phyloP scores from a whole-genome alignment of 2,329 filamentous ascomycete genomes.

The Gaeumannomyces tritici region DNA sequence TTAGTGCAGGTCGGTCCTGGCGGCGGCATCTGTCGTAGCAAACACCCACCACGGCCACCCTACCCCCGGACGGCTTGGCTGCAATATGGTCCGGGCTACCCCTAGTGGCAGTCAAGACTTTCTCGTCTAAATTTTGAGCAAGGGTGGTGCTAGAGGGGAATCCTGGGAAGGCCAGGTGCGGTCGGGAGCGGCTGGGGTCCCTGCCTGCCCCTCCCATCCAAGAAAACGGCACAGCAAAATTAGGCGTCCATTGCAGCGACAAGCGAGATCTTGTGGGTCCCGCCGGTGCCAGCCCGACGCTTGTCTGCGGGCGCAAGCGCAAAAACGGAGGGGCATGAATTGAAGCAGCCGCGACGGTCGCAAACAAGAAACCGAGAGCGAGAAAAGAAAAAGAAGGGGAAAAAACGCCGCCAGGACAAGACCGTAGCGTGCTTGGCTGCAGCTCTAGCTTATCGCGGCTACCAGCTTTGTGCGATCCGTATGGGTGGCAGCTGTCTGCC shows the following conservation, averaged over 20 bases:
- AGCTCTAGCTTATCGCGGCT: not conserved
- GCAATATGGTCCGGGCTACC: not conserved
- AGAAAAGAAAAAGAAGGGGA: not conserved
- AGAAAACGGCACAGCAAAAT: not conserved
- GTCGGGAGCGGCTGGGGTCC: not conserved
- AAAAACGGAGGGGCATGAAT: not conserved
- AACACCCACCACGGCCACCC: too few relatives aligned
- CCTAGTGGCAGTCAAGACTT: not conserved
- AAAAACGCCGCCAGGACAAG: not conserved
- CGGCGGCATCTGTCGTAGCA: too few relatives aligned
- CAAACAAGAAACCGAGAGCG: not conserved
- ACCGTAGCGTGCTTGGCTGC: not conserved
- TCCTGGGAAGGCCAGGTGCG: not conserved
- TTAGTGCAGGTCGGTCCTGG: too few relatives aligned
- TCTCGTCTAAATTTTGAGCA: not conserved
- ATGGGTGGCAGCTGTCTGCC: too few relatives aligned
- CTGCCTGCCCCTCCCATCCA: not conserved
- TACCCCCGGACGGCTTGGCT: not conserved
- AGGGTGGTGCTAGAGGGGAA: not conserved
- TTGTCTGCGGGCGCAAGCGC: not conserved
- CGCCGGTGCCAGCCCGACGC: not conserved
- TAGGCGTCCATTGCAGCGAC: not conserved
- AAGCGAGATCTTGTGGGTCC: not conserved
- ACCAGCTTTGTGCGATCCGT: too few relatives aligned
- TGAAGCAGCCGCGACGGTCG: not conserved